Base-by-base conservation (phyloP, 495 filamentous ascomycete genomes). In the Aspergillus olivimuriae region DNA sequence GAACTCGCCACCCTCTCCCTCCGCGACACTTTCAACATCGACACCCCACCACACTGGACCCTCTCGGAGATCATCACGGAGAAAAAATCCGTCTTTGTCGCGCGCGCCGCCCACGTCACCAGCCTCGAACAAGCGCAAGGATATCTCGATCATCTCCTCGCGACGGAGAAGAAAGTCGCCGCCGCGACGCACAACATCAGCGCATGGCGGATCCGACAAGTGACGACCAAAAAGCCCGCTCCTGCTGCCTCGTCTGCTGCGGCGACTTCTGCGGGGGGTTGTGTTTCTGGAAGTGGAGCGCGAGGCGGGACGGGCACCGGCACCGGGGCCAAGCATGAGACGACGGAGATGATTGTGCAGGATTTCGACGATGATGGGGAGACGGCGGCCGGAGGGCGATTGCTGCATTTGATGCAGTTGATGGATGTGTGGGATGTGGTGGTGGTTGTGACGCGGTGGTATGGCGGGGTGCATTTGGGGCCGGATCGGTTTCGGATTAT, bases 321-420 rank as follows among this genome's bases (percentile, higher is more conserved):
- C 12, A 62, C 62, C 0, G 53, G 46, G 33, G n/a, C n/a, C n/a
- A 60, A 58, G 5, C 49, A 53, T 7, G 63, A 74, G 24, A 53
- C 60, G 4, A 58, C 66, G 0, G 73, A 73, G 48, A 76, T 82
- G 15, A 73, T 72, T 26, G 85, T 80, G 44, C 87, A 96, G 60
- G 92, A 98, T 64, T 94, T 83, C 57, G 83, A 98, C 52, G 92
- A 97, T 58, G 92, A 98, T 57, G 92, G 92, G 9, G 92, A 98
- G 71, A 86, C 83, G n/a, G 92, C 92, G 17, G 92, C 92, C 4
- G 92, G 92, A 1, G 80, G 83, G 0, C 76, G 92, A 19, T 55
- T 97, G 53, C 68, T 95, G 31, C 86, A 94, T 68, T 66, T 98
- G 35, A 81, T 98, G 81, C 87, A 95, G 71, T 58, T 91, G 52